A percentile compares a stretch with the other conserved stretches of the same genome.
These are phyloP conservation scores for Lecanicillium sp. DNA, from an alignment of 2,329 filamentous ascomycete genomes.

Conservation along the genomic window DNA sequence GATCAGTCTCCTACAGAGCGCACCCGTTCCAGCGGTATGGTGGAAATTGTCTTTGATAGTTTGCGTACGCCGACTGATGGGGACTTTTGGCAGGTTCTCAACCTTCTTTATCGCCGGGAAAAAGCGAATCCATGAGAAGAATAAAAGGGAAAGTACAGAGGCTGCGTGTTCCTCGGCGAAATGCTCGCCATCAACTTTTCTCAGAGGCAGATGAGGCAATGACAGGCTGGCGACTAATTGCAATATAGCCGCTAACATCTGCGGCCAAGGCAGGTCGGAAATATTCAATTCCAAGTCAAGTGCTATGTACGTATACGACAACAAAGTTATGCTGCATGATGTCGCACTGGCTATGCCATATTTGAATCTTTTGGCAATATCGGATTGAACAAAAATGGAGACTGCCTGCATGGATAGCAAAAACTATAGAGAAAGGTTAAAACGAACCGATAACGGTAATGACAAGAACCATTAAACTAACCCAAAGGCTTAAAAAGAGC, in stretches of 20 bases:
- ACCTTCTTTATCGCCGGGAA: conserved; percentile 33
- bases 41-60: neutral
- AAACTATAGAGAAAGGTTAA: too few species aligned
- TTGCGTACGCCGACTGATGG: neutral
- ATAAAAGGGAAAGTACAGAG: conserved; percentile 48
- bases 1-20: neutral
- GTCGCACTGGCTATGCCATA: neutral
- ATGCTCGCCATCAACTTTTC: conserved; percentile 43
- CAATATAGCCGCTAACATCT: conserved; percentile 17
- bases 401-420: too few species aligned
- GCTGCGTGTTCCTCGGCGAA: conserved; percentile 52
- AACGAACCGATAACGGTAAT: too few species aligned
- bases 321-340: neutral
- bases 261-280: neutral
- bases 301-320: neutral
- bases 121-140: conserved; percentile 49
- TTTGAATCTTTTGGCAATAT: neutral
- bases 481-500: too few species aligned
- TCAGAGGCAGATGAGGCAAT: conserved; percentile 52
- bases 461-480: too few species aligned
- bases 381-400: too few species aligned
- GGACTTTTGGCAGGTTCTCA: neutral
- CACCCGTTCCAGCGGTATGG: neutral
- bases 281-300: too few species aligned
- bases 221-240: conserved; percentile 36